Percentiles rank a stretch among this genome's conserved stretches.
These are phyloP conservation scores for Ballota nigra DNA, from an alignment of 257 asterid genomes.

Conservation along the genomic window DNA sequence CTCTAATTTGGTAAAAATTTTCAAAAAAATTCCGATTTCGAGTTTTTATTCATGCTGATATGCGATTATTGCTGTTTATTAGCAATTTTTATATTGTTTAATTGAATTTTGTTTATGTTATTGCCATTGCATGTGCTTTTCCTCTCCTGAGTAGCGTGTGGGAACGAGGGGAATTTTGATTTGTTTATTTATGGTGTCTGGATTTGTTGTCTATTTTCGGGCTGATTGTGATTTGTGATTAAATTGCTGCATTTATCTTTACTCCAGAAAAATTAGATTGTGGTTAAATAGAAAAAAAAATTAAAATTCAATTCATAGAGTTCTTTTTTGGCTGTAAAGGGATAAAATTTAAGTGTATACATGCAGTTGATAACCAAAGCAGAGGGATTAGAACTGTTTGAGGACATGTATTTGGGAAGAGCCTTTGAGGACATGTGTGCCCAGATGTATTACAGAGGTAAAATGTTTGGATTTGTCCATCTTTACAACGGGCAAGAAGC, in stretches of 20 bases:
- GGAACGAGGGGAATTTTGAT: background rate
- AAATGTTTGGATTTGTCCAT: slow-evolving; percentile 98
- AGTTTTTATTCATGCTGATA: background rate
- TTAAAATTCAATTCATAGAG: background rate
- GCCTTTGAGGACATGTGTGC: slow-evolving; percentile 98
- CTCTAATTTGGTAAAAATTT: slow-evolving; percentile 49
- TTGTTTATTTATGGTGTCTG: background rate
- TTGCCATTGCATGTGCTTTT: background rate
- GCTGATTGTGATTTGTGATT: background rate
- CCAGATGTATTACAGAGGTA: slow-evolving; percentile 97
- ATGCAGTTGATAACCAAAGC: slow-evolving; percentile 76
- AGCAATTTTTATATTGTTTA: slow-evolving; percentile 5
- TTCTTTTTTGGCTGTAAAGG: background rate
- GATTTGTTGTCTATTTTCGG: background rate
- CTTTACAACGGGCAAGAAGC: slow-evolving; percentile 98
- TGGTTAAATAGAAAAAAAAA: background rate
- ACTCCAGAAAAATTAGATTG: background rate
- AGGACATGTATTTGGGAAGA: slow-evolving; percentile 91
- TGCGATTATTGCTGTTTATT: background rate
- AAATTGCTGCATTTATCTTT: slow-evolving; percentile 3
- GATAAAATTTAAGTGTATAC: background rate
- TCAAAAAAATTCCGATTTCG: background rate
- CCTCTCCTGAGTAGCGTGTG: background rate
- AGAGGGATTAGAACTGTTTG: slow-evolving; percentile 79
- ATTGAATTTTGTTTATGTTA: background rate